Conservation (phyloP, 345 rosid genomes). For the Pugionium dolabratum region DNA sequence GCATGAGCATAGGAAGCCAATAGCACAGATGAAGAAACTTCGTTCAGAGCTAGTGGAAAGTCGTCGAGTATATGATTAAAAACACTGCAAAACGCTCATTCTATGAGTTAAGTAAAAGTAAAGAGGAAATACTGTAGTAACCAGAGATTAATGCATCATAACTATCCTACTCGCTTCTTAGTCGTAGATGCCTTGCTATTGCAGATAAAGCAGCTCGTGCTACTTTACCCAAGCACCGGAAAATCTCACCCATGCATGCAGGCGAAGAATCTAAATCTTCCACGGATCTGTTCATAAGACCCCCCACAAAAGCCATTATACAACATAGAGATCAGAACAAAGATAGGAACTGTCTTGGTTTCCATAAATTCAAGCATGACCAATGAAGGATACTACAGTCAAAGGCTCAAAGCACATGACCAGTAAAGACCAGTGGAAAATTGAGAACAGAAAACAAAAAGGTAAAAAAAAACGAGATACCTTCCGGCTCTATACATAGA, state of each 20-base stretch:
- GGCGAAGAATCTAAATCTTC: conserved; percentile 96
- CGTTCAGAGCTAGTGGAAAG: conserved; percentile 78
- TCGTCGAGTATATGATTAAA: conserved; percentile 93
- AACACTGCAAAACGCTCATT: conserved; percentile 60
- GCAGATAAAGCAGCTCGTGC: conserved; percentile 90
- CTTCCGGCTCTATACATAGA: conserved; percentile 92
- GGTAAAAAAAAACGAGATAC: conserved; percentile 34
- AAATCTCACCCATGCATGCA: conserved; percentile 91
- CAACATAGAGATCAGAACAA: too few relatives aligned
- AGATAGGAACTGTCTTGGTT: too few relatives aligned
- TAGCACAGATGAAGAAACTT: conserved; percentile 87
- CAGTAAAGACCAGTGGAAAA: too few relatives aligned
- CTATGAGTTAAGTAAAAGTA: conserved; percentile 7
- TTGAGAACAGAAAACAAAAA: too few relatives aligned
- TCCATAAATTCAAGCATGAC: too few relatives aligned
- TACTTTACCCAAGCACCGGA: conserved; percentile 90
- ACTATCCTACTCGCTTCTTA: conserved; percentile 87
- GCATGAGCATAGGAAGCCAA: conserved; percentile 67
- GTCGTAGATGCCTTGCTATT: conserved; percentile 87
- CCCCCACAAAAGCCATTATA: too few relatives aligned
- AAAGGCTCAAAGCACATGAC: too few relatives aligned
- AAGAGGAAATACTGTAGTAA: conserved; percentile 1
- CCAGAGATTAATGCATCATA: conserved; percentile 36
- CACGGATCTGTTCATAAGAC: conserved; percentile 55
- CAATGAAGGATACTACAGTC: too few relatives aligned